Evolutionary conservation across 768 basidiomycete species (phyloP).

Genomic region (Coprinellus micaceus): DNA sequence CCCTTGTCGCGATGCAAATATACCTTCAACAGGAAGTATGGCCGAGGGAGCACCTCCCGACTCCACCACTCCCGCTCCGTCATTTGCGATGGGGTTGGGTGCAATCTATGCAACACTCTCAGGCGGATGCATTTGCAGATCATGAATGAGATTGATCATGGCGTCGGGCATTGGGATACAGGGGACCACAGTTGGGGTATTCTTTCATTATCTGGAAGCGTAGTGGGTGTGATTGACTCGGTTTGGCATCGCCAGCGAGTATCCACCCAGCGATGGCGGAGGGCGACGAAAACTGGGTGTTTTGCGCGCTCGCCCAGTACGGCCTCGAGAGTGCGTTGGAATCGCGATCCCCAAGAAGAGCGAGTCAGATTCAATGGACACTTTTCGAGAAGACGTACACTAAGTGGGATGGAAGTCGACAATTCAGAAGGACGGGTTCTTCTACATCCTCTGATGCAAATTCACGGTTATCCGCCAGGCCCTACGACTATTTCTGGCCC

Average conservation of each 20-base stretch:
- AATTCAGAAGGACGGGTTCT: background rate
- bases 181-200: background rate
- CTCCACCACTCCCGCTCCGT: background rate
- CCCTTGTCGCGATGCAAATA: background rate
- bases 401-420: constrained; percentile 4
- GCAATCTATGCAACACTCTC: background rate
- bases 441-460: constrained; percentile 1
- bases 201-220: background rate
- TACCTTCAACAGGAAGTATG: background rate
- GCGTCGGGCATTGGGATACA: background rate
- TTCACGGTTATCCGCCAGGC: background rate
- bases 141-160: background rate
- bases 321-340: constrained; percentile 7
- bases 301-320: background rate
- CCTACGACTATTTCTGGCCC: background rate
- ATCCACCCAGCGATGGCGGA: constrained; percentile 5
- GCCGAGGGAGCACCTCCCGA: background rate
- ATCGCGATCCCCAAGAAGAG: constrained; percentile 11
- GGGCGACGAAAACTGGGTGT: background rate
- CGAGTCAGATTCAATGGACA: constrained; percentile 7
- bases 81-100: background rate
- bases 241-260: background rate
- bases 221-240: background rate
- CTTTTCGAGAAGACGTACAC: constrained; percentile 11
- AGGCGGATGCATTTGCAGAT: constrained; percentile 10